A percentile compares a stretch with the other conserved stretches of the same genome.
phyloP scores from a whole-genome alignment of 2,329 filamentous ascomycete genomes.

The Erysiphe pisi region DNA sequence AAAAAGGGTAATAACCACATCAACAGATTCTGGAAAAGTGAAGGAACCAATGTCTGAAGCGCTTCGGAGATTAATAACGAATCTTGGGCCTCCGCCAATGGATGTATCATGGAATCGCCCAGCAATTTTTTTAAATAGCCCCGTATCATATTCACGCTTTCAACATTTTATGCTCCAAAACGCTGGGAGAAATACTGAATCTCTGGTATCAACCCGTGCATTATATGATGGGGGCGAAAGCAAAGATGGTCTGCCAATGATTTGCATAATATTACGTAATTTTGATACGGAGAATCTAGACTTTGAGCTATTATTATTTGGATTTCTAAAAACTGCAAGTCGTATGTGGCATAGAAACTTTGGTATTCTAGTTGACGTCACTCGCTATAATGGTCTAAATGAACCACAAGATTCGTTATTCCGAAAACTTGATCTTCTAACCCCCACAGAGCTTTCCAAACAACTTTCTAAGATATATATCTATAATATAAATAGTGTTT shows the following conservation, averaged over 20 bases:
- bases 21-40: constrained; percentile 44
- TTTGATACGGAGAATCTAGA: constrained; percentile 56
- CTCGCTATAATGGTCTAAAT: constrained; percentile 57
- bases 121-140: constrained; percentile 52
- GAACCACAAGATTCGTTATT: constrained; percentile 57
- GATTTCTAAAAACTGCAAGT: constrained; percentile 60
- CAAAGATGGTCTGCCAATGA: constrained; percentile 58
- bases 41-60: constrained; percentile 50
- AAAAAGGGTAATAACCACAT: constrained; percentile 47
- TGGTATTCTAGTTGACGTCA: constrained; percentile 57
- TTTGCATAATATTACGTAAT: constrained; percentile 57
- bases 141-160: constrained; percentile 55
- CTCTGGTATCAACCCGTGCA: constrained; percentile 52
- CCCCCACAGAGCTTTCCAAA: constrained; percentile 49
- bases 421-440: constrained; percentile 51
- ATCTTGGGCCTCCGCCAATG: constrained; percentile 55
- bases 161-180: constrained; percentile 64
- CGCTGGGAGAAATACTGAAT: constrained; percentile 54
- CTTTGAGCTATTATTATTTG: constrained; percentile 55
- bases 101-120: constrained; percentile 61
- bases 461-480: constrained; percentile 54
- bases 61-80: constrained; percentile 51
- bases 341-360: constrained; percentile 60
- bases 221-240: constrained; percentile 62
- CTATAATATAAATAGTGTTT: constrained; percentile 64